Conservation (phyloP, 768 basidiomycete genomes). For the Termitomyces heimii region DNA sequence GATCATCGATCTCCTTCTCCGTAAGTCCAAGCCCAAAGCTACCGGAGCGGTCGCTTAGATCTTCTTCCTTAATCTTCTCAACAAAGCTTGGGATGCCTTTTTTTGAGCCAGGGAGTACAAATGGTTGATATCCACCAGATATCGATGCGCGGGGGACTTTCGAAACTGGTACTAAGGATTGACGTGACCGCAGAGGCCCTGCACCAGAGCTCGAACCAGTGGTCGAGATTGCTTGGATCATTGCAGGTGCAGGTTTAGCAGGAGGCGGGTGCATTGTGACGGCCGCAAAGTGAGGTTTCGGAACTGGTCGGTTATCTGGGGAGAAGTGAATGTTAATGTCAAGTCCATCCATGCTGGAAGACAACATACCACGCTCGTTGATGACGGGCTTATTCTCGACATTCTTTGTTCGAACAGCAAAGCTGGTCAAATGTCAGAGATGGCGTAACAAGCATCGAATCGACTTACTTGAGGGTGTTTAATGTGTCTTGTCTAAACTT, state of each 20-base stretch:
- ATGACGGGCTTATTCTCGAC: conserved; percentile 78
- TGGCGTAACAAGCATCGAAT: background rate
- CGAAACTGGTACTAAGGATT: conserved; percentile 32
- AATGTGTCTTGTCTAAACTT: conserved; percentile 85
- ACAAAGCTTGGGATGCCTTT: conserved; percentile 6
- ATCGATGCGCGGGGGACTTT: conserved; percentile 29
- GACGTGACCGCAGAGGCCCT: conserved; percentile 20
- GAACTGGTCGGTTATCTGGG: conserved; percentile 53
- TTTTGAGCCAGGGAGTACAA: conserved; percentile 24
- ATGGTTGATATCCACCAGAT: conserved; percentile 30
- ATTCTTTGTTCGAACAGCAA: conserved; percentile 81
- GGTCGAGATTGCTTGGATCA: conserved; percentile 37
- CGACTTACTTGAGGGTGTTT: conserved; percentile 80
- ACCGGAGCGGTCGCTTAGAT: conserved; percentile 24
- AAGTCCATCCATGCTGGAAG: conserved; percentile 1
- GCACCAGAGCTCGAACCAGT: conserved; percentile 21
- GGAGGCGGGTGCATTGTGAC: conserved; percentile 37
- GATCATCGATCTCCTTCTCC: conserved; percentile 70
- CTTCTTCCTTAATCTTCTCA: conserved; percentile 23
- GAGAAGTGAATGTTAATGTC: background rate
- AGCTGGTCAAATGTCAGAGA: conserved; percentile 30
- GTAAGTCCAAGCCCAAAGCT: conserved; percentile 38
- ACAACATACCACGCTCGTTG: conserved; percentile 62
- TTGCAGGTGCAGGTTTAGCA: conserved; percentile 37
- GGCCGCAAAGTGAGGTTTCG: conserved; percentile 65